Percentiles rank a stretch among this genome's conserved stretches.
Evolutionary conservation across 495 filamentous ascomycete species (phyloP).

Genomic region (Pseudomonodictys pantanalensis): DNA sequence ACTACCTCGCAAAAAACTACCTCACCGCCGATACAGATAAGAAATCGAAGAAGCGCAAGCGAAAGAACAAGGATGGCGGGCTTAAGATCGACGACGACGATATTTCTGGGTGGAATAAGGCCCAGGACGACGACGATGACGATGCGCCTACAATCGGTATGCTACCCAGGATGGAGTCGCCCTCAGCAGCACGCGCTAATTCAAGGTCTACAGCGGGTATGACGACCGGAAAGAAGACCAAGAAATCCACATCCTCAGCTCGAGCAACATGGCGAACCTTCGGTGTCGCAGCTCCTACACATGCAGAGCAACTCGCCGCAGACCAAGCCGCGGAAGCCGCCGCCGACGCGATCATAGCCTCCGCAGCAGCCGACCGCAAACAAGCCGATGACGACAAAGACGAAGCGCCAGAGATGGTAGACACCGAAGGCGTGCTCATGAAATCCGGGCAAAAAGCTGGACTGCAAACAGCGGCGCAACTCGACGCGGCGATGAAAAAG

Average conservation of each 20-base stretch:
- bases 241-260: conserved; percentile 10
- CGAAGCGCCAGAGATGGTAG: conserved; percentile 44
- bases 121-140: conserved; percentile 37
- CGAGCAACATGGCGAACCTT: conserved; percentile 65
- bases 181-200: conserved; percentile 33
- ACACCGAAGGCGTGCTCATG: conserved; percentile 54
- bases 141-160: conserved; percentile 47
- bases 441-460: conserved; percentile 81
- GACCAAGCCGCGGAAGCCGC: conserved; percentile 54
- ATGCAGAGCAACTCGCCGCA: conserved; percentile 12
- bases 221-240: conserved; percentile 28
- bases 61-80: conserved; percentile 50
- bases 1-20: conserved; percentile 94
- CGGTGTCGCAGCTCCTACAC: conserved; percentile 49
- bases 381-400: conserved; percentile 42
- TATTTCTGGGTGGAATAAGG: conserved; percentile 63
- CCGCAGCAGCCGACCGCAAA: conserved; percentile 64
- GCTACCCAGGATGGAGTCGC: background rate
- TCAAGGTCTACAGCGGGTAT: conserved; percentile 50
- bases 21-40: conserved; percentile 76
- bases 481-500: conserved; percentile 66
- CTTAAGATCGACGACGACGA: conserved; percentile 94
- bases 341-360: conserved; percentile 81
- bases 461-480: conserved; percentile 75
- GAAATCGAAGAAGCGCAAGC: conserved; percentile 83